phyloP scores from a whole-genome alignment of 106 monocot genomes.

The Agapanthus africanus region DNA sequence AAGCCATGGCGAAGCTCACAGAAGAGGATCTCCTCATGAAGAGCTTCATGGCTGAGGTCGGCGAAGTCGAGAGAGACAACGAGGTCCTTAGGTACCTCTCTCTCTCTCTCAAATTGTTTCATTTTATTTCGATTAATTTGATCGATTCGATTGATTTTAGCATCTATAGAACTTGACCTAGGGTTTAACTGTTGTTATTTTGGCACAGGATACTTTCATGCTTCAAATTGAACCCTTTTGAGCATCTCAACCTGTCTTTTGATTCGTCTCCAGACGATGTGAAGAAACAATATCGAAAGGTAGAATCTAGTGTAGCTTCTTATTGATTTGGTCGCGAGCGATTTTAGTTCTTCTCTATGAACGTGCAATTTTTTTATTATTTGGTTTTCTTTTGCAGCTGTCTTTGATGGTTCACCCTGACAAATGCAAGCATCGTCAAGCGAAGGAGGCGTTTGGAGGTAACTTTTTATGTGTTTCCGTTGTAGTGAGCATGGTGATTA shows the following conservation, averaged over 20 bases:
- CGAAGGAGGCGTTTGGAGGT: constrained; percentile 98
- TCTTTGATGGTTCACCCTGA: constrained; percentile 98
- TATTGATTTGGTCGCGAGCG: no score
- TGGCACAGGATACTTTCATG: constrained; percentile 81
- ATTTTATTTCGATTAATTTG: no score
- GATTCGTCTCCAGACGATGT: constrained; percentile 81
- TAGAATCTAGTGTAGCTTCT: no score
- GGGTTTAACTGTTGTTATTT: not conserved
- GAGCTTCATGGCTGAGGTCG: constrained; percentile 80
- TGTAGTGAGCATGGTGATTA: no score
- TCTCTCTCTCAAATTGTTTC: no score
- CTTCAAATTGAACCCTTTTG: constrained; percentile 97
- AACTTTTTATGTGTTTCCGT: no score
- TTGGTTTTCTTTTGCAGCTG: no score
- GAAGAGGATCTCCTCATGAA: constrained; percentile 74
- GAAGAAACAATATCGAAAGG: constrained; percentile 83
- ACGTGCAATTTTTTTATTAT: no score
- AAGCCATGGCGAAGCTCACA: constrained; percentile 28
- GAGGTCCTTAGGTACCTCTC: constrained; percentile 78
- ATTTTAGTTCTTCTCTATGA: no score
- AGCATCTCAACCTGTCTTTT: constrained; percentile 84
- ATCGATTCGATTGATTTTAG: not conserved
- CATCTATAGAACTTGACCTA: not conserved
- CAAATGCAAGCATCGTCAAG: constrained; percentile 96
- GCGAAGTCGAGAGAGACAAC: constrained; percentile 91